phyloP scores from a whole-genome alignment of 495 filamentous ascomycete species.

The Trichoderma orchidacearum region DNA sequence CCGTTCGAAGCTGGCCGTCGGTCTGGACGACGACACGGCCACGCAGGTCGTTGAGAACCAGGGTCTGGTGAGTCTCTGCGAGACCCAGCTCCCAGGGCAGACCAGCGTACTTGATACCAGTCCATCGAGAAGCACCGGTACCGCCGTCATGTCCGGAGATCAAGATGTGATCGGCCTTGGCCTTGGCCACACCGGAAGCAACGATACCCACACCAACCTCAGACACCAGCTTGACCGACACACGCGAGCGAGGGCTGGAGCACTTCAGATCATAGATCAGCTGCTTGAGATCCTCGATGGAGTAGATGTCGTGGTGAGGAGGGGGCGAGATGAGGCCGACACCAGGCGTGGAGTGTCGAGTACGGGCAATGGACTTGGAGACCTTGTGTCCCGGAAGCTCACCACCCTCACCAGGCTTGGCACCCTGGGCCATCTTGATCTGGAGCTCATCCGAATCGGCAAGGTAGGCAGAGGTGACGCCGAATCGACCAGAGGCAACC shows the following conservation, averaged over 20 bases:
- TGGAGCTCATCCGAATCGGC: slow-evolving; percentile 96
- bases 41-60: slow-evolving; percentile 96
- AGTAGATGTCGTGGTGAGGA: slow-evolving; percentile 98
- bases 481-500: slow-evolving; percentile 93
- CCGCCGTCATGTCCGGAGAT: slow-evolving; percentile 98
- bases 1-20: slow-evolving; percentile 90
- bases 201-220: slow-evolving; percentile 98
- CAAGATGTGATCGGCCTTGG: slow-evolving; percentile 94
- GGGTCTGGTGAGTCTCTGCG: slow-evolving; percentile 94
- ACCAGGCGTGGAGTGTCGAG: slow-evolving; percentile 95
- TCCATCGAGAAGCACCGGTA: slow-evolving; percentile 96
- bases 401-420: slow-evolving; percentile 97
- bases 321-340: slow-evolving; percentile 98
- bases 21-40: slow-evolving; percentile 96
- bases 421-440: slow-evolving; percentile 99
- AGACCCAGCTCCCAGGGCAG: slow-evolving; percentile 97
- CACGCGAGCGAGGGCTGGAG: slow-evolving; percentile 82
- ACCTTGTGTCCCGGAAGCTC: slow-evolving; percentile 98
- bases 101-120: slow-evolving; percentile 98
- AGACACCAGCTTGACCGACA: slow-evolving; percentile 98
- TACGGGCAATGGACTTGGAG: slow-evolving; percentile 88
- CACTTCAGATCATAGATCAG: slow-evolving; percentile 98
- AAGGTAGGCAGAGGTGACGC: slow-evolving; percentile 97
- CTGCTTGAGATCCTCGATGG: slow-evolving; percentile 97
- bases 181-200: slow-evolving; percentile 95